A percentile compares a stretch with the other conserved stretches of the same genome.
Conservation (phyloP, 2,329 filamentous ascomycete genomes). For the Verticillium longisporum region DNA sequence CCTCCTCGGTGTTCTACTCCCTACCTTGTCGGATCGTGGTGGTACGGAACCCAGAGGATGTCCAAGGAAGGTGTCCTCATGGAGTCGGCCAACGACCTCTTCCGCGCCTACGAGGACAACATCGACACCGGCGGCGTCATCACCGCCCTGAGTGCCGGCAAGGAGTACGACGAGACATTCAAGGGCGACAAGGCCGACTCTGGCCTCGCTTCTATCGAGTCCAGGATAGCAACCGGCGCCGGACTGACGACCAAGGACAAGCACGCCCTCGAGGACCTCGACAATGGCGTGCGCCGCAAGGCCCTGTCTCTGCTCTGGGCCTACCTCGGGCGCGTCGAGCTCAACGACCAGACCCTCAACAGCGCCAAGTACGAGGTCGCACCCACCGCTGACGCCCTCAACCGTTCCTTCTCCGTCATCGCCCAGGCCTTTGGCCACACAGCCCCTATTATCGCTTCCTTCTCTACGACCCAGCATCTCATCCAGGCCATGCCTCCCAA, state of each 20-base stretch:
- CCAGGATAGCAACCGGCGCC: constrained; percentile 59
- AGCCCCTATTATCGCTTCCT: constrained; percentile 73
- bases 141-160: constrained; percentile 72
- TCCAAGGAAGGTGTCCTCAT: constrained; percentile 92
- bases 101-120: constrained; percentile 84
- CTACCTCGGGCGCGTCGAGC: constrained; percentile 81
- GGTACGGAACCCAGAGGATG: constrained; percentile 91
- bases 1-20: constrained; percentile 81
- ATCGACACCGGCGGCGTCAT: constrained; percentile 77
- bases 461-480: constrained; percentile 75
- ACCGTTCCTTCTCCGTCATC: constrained; percentile 81
- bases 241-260: constrained; percentile 69
- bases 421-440: constrained; percentile 82
- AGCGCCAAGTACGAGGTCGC: constrained; percentile 85
- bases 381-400: constrained; percentile 77
- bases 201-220: constrained; percentile 77
- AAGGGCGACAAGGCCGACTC: constrained; percentile 73
- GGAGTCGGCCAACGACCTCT: constrained; percentile 89
- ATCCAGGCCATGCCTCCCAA: constrained; percentile 84
- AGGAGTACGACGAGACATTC: constrained; percentile 74
- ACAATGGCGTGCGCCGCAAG: constrained; percentile 76
- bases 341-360: constrained; percentile 71
- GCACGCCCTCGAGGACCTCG: constrained; percentile 69
- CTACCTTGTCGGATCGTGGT: constrained; percentile 93
- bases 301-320: constrained; percentile 88